A percentile compares a stretch with the other conserved stretches of the same genome.
These are phyloP conservation scores for Rubia occidens DNA, from an alignment of 305 asterid genomes.

Conservation along the genomic window DNA sequence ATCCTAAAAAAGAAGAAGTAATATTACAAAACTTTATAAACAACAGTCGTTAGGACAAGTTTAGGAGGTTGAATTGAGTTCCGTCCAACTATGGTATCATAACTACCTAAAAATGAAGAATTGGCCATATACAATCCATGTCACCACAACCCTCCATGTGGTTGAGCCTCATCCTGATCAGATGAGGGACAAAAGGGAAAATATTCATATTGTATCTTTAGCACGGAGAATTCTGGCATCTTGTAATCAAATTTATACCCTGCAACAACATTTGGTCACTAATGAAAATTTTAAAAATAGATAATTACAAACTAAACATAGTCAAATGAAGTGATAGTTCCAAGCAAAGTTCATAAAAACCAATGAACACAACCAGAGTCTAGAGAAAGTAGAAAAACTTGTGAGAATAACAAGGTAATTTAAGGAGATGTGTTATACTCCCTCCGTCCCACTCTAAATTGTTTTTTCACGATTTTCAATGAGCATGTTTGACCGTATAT, in stretches of 20 bases:
- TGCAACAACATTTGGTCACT: slow-evolving; percentile 16
- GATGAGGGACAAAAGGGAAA: too few relatives aligned
- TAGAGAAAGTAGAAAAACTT: background rate
- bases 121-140: background rate
- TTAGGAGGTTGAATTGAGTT: too few relatives aligned
- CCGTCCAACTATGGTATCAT: too few relatives aligned
- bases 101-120: slow-evolving; percentile 6
- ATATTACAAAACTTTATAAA: background rate
- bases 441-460: background rate
- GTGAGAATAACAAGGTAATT: background rate
- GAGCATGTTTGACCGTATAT: too few relatives aligned
- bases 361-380: background rate
- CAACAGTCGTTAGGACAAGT: background rate
- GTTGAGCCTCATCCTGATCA: slow-evolving; percentile 23
- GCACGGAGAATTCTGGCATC: slow-evolving; percentile 42
- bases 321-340: too few relatives aligned
- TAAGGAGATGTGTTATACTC: background rate
- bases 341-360: too few relatives aligned
- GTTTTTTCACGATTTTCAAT: too few relatives aligned
- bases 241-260: slow-evolving; percentile 64
- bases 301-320: too few relatives aligned
- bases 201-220: slow-evolving; percentile 46
- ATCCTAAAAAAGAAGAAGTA: too few relatives aligned
- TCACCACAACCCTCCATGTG: slow-evolving; percentile 27
- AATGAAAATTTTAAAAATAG: too few relatives aligned